Conservation (phyloP, 2,329 filamentous ascomycete species). For the Pseudocercospora musae region DNA sequence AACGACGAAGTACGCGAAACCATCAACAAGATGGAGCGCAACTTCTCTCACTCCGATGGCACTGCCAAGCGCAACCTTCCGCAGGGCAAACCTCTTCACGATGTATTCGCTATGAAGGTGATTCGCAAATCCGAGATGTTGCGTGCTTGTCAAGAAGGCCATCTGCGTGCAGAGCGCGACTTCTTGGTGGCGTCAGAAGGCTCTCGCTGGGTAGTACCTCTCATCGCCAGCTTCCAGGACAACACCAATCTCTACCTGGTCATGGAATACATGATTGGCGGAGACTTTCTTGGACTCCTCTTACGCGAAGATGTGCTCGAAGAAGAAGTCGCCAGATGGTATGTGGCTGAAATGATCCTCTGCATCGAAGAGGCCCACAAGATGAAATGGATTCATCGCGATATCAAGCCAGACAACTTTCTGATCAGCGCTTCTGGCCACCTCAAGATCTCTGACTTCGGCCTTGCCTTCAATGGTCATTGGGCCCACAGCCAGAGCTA, state of each 20-base stretch:
- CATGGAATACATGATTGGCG: constrained; percentile 98
- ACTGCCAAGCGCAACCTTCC: constrained; percentile 28
- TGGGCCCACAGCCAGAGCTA: constrained; percentile 90
- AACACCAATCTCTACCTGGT: constrained; percentile 79
- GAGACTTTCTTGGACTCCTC: constrained; percentile 84
- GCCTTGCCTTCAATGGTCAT: constrained; percentile 89
- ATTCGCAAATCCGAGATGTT: constrained; percentile 94
- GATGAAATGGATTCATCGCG: constrained; percentile 87
- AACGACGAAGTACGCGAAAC: constrained; percentile 4
- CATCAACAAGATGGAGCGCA: constrained; percentile 8
- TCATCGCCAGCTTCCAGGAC: constrained; percentile 89
- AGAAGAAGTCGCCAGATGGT: constrained; percentile 77
- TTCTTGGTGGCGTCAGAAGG: constrained; percentile 85
- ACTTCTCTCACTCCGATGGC: constrained; percentile 25
- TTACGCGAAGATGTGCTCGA: constrained; percentile 80
- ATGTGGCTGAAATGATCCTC: constrained; percentile 92
- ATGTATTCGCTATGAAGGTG: constrained; percentile 94
- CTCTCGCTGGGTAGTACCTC: constrained; percentile 85
- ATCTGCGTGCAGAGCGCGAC: constrained; percentile 85
- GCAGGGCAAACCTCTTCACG: constrained; percentile 40
- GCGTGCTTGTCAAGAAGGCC: constrained; percentile 84
- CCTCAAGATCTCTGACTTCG: constrained; percentile 94
- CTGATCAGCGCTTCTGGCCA: constrained; percentile 84
- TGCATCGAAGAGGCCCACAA: constrained; percentile 90
- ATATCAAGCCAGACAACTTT: constrained; percentile 97